Evolutionary conservation across 192 early-diverging fungal species (phyloP).

Genomic region (Obelidium mucronatum): DNA sequence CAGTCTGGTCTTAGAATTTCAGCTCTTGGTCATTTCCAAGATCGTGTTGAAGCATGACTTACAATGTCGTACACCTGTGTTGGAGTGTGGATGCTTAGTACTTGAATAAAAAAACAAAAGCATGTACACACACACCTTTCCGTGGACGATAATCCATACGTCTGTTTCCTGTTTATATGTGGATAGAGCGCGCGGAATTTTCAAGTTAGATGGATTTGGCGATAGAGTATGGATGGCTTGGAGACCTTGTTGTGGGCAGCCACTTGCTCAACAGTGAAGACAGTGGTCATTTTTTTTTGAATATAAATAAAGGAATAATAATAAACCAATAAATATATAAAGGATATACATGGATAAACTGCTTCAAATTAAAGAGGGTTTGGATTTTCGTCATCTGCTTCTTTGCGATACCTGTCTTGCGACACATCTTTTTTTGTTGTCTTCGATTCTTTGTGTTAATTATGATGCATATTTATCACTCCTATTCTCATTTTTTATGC

Average conservation of each 20-base stretch:
- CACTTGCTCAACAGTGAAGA: constrained; percentile 29
- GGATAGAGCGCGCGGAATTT: not conserved
- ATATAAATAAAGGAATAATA: no score
- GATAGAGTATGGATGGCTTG: not conserved
- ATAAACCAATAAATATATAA: no score
- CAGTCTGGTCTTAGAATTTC: constrained; percentile 2
- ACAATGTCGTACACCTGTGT: constrained; percentile 35
- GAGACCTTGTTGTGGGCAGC: constrained; percentile 40
- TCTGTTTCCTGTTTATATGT: constrained; percentile 26
- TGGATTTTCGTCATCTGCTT: no score
- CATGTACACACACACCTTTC: constrained; percentile 17
- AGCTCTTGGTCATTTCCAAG: not conserved
- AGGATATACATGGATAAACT: no score
- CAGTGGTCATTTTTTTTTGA: not conserved
- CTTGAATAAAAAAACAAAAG: not conserved
- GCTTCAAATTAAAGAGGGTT: no score
- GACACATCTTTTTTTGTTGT: no score
- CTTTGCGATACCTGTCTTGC: no score
- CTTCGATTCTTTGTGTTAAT: no score
- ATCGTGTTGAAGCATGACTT: not conserved
- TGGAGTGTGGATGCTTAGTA: not conserved
- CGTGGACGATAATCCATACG: constrained; percentile 39
- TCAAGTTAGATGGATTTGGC: not conserved
- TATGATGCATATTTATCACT: no score
- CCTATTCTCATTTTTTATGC: no score